Evolutionary conservation across 345 rosid genomes (phyloP), one percentile per base, ranked within the genome.

Genomic region (Pistacia integerrima): DNA sequence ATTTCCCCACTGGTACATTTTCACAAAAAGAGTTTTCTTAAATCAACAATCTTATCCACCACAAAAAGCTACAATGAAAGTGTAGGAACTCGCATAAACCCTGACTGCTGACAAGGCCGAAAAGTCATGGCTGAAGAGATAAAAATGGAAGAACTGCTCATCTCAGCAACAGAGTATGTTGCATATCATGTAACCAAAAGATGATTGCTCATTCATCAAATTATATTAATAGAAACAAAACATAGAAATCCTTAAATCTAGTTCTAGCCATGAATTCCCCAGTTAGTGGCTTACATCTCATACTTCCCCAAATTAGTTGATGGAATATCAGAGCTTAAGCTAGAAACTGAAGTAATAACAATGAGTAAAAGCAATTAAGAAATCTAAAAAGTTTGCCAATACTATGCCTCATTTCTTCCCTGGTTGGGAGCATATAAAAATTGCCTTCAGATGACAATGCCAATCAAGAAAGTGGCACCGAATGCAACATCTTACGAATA

Each of bases 231-330:
- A 70, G 22, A 63, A 41, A 75, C 22, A 33, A 11, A 67, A 46
- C 4, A 54, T 13, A 18, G n/a, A 65, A 56, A 57, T 55, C 4
- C 25, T 67, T 35, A 33, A 64, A 57, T 33, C 33, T 38, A 35
- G 48, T 55, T 33, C 35, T 65, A 8, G 35, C 54, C 11, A 52
- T 41, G 22, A 17, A 52, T 54, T 77, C 36, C n/a, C 36, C 3
- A 44, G 62, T n/a, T 74, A n/a, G 30, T 9, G 51, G 57, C 22
- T 52, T 59, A 74, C 67, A 64, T 63, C 64, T 57, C 55, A 64
- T 64, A 2, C 10, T 52, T 16, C 36, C 36, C 38, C 4, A 33
- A 59, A 13, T 55, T 22, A 18, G 28, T 54, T 18, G 16, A 16
- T 22, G 30, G 14, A 38, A 63, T 30, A 22, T 20, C 16, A 41